Percentiles rank a stretch among this genome's conserved stretches.
Evolutionary conservation across 2,329 filamentous ascomycete species (phyloP).

Genomic region (Ophiostoma fasciatum): DNA sequence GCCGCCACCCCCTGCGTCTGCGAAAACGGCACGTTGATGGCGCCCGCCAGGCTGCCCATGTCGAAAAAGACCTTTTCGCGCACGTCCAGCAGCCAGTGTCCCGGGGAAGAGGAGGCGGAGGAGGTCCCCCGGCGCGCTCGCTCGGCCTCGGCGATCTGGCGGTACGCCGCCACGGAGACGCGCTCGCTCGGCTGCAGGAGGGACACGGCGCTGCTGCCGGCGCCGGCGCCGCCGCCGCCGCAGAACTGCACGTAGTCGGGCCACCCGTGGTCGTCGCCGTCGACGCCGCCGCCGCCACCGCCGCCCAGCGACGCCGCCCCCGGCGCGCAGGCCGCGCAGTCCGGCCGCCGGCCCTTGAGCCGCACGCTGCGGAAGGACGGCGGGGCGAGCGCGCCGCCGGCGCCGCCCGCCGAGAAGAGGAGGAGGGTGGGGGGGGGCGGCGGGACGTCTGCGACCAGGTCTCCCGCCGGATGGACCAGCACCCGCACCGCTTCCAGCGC

Average conservation of each 20-base stretch:
- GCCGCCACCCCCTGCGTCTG: conserved; percentile 15
- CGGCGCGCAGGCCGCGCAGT: conserved; percentile 64
- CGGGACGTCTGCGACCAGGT: too few species aligned
- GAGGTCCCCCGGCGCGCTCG: conserved; percentile 16
- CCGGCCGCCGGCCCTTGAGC: conserved; percentile 51
- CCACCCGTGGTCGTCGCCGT: conserved; percentile 29
- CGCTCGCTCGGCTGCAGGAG: conserved; percentile 47
- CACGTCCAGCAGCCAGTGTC: conserved; percentile 66
- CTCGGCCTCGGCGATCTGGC: not conserved
- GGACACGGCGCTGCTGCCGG: not conserved
- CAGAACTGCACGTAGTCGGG: conserved; percentile 83
- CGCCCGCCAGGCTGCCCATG: conserved; percentile 60
- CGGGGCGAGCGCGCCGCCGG: conserved; percentile 16
- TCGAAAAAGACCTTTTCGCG: conserved; percentile 74
- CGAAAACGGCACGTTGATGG: conserved; percentile 60
- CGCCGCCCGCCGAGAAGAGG: conserved; percentile 31
- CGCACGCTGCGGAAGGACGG: conserved; percentile 55
- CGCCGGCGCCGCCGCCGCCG: conserved; percentile 30
- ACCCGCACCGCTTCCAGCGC: conserved; percentile 80
- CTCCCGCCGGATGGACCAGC: conserved; percentile 29
- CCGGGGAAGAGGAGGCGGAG: too few species aligned
- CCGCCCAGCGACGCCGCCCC: conserved; percentile 19
- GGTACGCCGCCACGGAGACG: conserved; percentile 49
- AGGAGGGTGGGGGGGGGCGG: conserved; percentile 20
- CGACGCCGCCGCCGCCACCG: conserved; percentile 40